Percentiles rank a stretch among this genome's conserved stretches.
These are phyloP conservation scores for Arthrinium phaeospermum DNA, from an alignment of 2,329 filamentous ascomycete genomes.

Conservation along the genomic window DNA sequence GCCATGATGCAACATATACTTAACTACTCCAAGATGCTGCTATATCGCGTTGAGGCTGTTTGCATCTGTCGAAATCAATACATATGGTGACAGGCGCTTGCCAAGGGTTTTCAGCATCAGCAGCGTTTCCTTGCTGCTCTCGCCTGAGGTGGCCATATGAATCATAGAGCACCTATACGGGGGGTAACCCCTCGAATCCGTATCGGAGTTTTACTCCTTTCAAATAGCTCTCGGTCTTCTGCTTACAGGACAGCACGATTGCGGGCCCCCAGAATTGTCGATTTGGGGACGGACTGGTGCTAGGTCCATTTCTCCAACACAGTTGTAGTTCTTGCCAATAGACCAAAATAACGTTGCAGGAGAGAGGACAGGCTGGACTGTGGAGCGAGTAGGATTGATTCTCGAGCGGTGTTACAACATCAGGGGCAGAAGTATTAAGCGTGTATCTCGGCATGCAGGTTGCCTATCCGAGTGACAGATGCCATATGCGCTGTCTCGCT, in stretches of 20 bases:
- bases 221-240: neutral
- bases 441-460: slow-evolving; percentile 30
- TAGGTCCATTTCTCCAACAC: too few relatives aligned
- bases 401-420: slow-evolving; percentile 18
- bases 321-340: neutral
- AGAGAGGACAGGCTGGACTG: neutral
- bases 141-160: neutral
- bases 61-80: neutral
- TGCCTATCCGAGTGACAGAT: slow-evolving; percentile 28
- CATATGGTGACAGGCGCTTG: neutral
- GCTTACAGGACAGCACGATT: neutral
- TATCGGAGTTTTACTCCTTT: too few relatives aligned
- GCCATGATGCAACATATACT: neutral
- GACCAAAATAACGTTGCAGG: neutral
- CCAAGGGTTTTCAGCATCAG: neutral
- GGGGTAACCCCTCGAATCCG: neutral
- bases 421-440: slow-evolving; percentile 26
- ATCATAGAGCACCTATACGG: neutral
- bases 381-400: neutral
- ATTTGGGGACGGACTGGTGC: neutral
- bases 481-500: slow-evolving; percentile 20
- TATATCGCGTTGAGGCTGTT: neutral
- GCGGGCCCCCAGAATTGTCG: too few relatives aligned
- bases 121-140: neutral
- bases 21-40: neutral